phyloP scores from a whole-genome alignment of 83 land plant genomes.

The Thuja plicata region DNA sequence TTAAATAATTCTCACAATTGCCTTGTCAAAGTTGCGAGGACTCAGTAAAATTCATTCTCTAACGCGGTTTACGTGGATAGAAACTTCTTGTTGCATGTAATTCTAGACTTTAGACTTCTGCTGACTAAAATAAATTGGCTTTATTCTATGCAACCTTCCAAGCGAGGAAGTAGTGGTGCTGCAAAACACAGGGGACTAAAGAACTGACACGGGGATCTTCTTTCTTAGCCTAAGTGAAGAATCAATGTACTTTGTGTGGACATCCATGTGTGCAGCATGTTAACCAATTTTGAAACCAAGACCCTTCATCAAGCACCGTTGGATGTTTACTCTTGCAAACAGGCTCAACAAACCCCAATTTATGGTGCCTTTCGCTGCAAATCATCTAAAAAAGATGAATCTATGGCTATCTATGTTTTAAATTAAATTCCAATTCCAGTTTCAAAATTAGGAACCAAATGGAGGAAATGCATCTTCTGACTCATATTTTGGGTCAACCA shows the following conservation, averaged over 20 bases:
- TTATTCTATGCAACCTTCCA: constrained; percentile 1
- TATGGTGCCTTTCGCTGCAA: constrained; percentile 16
- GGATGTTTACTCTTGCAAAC: constrained; percentile 26
- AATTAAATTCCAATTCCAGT: no score
- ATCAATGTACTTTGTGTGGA: constrained; percentile 19
- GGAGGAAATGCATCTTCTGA: no score
- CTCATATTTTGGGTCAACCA: no score
- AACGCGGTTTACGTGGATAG: no score
- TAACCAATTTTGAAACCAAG: constrained; percentile 13
- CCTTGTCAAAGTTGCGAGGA: no score
- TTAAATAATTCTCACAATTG: no score
- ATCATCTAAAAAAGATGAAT: not conserved
- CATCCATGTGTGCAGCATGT: constrained; percentile 27
- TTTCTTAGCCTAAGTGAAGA: constrained; percentile 49
- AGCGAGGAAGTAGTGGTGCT: constrained; percentile 16
- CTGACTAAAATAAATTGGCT: not conserved
- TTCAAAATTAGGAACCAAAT: no score
- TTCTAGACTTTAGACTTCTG: no score
- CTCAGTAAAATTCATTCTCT: no score
- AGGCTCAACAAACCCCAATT: constrained; percentile 61
- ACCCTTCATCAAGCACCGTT: constrained; percentile 1
- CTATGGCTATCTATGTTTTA: no score
- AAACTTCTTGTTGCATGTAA: no score
- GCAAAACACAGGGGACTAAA: constrained; percentile 70
- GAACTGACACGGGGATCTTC: constrained; percentile 36